Base-by-base conservation (phyloP, 2,329 filamentous ascomycete species). In the Fusarium sp. region DNA sequence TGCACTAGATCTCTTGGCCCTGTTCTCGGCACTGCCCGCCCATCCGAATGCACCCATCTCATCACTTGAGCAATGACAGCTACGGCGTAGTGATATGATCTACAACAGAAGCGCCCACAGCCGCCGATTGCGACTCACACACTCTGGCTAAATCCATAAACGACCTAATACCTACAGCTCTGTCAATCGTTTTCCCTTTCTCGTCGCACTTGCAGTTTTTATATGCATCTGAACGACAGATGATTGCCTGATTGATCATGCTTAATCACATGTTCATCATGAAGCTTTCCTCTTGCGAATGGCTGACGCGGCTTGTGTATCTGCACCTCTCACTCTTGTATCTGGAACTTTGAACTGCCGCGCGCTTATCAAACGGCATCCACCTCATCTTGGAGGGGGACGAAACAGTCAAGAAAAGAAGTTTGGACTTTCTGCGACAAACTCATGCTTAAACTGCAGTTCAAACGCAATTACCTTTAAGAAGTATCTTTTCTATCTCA, bases 91-190 rank as follows among this genome's bases (percentile, higher is more conserved):
- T 52, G 49, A 59, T 50, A 28, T 56, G 59, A 65, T 53, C 52
- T 62, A 43, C 64, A 64, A 59, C 37, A 59, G 54, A 68, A 61
- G 60, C 60, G 65, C 65, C 65, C 40, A 61, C 54, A 66, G 55
- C 55, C 65, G 60, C 65, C 45, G n/a, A 40, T 32, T 65, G 30
- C 50, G 41, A 65, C 65, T 47, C 62, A 61, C 50, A 48, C 50
- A n/a, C 39, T 43, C 43, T 63, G 61, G 59, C 45, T 58, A 64
- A 63, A 64, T 26, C 13, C 33, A 37, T 45, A 46, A 46, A 50
- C 59, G 28, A 52, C 32, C 15, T 33, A 20, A 39, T 46, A 33
- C 24, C 20, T 46, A 46, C 50, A 35, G 17, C 15, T 17, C 17
- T 37, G 15, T 37, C 22, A 39, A 49, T 9, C 48, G 60, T 56